Evolutionary conservation across 305 asterid species (phyloP), one percentile per base, ranked within the genome.

Genomic region (Ruellia speciosa): DNA sequence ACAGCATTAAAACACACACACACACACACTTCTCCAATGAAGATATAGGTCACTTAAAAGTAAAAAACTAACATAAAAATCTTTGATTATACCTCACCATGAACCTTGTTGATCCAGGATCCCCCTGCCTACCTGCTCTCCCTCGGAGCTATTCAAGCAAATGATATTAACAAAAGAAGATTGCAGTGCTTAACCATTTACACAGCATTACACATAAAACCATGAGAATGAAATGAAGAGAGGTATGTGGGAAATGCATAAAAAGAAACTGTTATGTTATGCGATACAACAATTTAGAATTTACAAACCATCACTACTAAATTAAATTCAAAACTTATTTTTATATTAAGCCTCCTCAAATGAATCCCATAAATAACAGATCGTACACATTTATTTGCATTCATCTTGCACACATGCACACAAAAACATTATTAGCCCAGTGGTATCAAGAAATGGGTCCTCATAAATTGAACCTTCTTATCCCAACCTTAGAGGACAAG

Each of bases 121-220:
- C 99, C 58, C 99, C 97, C 70, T 88, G 97, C 75, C 99, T 88
- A 52, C 99, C 99, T 56, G 97, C 92, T 80, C 99, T 88, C 70
- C 99, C 97, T 52, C 97, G 92, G 48, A 93, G 94, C 99, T 92
- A 64, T 40, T 67, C 64, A 70, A 77, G 70, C 34, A 66, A 63
- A 60, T 54, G 18, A 61, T 43, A 65, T n/a, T 47, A 18, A 43
- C 13, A 43, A 43, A 43, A 7, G 6, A 4, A 43, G 16, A 11
- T 4, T 12, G 4, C 49, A 12, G 0, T 2, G 16, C 0, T 12
- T 24, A 24, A n/a, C 16, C 49, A 4, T 11, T 43, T 12, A 12
- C 54, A 19, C 31, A 52, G 49, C 51, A 37, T 46, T 18, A 46
- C 43, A 48, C 33, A 9, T 14, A 34, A 49, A 37, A 17, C 33